Evolutionary conservation across 129 eudicot genomes (phyloP), one percentile per base, ranked within the genome.

Genomic region (Arctium lappa): DNA sequence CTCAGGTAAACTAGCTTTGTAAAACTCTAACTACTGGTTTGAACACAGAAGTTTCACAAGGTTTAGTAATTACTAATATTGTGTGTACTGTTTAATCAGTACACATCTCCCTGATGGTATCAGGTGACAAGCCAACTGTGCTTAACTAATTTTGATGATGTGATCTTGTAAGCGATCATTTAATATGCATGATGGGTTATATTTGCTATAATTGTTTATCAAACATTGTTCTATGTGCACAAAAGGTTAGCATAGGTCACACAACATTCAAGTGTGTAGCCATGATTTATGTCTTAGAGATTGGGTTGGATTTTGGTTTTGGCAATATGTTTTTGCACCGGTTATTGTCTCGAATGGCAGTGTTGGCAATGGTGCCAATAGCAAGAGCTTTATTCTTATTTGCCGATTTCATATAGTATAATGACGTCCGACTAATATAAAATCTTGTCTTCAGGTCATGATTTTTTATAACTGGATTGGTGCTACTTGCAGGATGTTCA

Each of bases 401-500:
- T 44, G 50, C 10, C 50, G 1, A 44, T 81, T 38, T 9, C 39
- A 5, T 81, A 16, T 73, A 32, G 37, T 46, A 32, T 33, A 73
- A 82, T 80, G 68, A 16, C 70, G 34, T 22, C 44, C 79, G 69
- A 70, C 72, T 73, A 18, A 50, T 31, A 42, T 66, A 4, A 29
- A 16, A 31, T 48, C 8, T 5, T 62, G n/a, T 60, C 39, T 74
- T 69, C n/a, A 13, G 76, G 30, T 72, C 29, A 75, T 11, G 22
- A 11, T 44, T 37, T 30, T 71, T 68, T 33, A 13, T 38, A 79
- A 76, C 86, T 80, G 29, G 83, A 74, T 72, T 71, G 56, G 74
- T 60, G 75, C 73, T 86, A 71, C 62, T 63, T 81, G 68, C 92
- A 94, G 98, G 99, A 95, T 88, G 99, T 93, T 81, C 97, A 93